phyloP scores from a whole-genome alignment of 2,329 filamentous ascomycete species.

The Penicillium sp. region DNA sequence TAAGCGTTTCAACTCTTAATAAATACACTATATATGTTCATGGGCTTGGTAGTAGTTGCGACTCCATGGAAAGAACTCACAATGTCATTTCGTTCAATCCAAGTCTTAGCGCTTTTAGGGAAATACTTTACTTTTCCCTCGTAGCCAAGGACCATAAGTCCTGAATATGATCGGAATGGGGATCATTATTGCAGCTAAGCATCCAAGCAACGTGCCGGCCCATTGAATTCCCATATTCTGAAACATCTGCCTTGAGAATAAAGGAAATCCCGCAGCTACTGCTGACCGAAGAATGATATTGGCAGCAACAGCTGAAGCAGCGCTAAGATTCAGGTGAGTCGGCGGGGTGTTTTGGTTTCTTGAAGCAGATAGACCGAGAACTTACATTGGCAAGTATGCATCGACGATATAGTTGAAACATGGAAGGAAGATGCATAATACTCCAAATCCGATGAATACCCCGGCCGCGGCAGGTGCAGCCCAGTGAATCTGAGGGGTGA shows the following conservation, averaged over 20 bases:
- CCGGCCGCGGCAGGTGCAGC: conserved; percentile 23
- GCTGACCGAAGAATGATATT: conserved; percentile 35
- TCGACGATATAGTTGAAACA: conserved; percentile 38
- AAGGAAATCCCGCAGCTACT: conserved; percentile 32
- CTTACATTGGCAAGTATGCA: conserved; percentile 37
- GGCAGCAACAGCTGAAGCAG: conserved; percentile 36
- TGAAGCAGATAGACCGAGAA: not conserved
- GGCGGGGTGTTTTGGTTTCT: not conserved
- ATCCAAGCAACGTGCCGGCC: conserved; percentile 36
- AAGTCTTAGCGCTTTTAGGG: not conserved
- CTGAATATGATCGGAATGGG: conserved; percentile 32
- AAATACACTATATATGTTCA: not conserved
- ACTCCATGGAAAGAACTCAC: not conserved
- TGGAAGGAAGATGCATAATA: conserved; percentile 31
- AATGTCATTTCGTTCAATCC: too few species aligned
- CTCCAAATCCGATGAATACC: conserved; percentile 28
- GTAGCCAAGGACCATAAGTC: conserved; percentile 25
- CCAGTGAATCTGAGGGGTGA: conserved; percentile 28
- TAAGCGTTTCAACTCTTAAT: not conserved
- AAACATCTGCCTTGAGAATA: conserved; percentile 37
- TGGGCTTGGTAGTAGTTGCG: not conserved
- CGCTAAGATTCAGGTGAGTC: conserved; percentile 15
- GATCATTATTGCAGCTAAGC: conserved; percentile 31
- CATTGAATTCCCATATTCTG: conserved; percentile 34
- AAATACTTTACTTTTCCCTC: conserved; percentile 23